Percentiles rank a stretch among this genome's conserved stretches.
Conservation (phyloP, 306 rosid species). For the Prosopis cineraria region DNA sequence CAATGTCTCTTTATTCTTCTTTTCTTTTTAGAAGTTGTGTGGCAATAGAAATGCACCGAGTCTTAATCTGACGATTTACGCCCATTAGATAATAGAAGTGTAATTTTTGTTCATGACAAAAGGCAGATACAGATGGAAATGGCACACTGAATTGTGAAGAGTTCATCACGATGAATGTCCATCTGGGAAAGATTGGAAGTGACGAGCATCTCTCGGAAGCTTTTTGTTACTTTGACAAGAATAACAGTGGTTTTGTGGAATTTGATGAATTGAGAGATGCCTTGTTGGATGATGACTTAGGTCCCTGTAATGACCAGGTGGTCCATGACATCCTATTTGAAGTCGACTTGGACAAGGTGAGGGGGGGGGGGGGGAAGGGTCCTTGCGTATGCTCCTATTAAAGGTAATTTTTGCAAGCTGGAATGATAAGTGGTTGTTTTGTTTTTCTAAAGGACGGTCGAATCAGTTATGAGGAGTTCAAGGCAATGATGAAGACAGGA, state of each 20-base stretch:
- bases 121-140: constrained; percentile 92
- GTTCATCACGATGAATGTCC: constrained; percentile 76
- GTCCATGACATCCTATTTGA: constrained; percentile 79
- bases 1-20: not conserved
- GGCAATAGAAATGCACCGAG: not conserved
- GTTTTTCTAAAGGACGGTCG: constrained; percentile 68
- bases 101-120: constrained; percentile 25
- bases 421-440: not conserved
- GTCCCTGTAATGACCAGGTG: constrained; percentile 52
- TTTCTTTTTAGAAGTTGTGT: not conserved
- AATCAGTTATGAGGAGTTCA: constrained; percentile 80
- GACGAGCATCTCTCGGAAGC: constrained; percentile 82
- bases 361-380: too few species aligned
- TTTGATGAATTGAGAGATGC: constrained; percentile 85
- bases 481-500: constrained; percentile 89
- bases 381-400: not conserved
- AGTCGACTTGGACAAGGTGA: constrained; percentile 89
- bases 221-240: constrained; percentile 78
- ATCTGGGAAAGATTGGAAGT: constrained; percentile 64
- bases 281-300: constrained; percentile 55
- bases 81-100: not conserved
- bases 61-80: not conserved
- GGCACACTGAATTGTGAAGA: constrained; percentile 80
- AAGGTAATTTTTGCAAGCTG: not conserved
- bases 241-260: constrained; percentile 74